These are phyloP conservation scores for Typha latifolia DNA, from an alignment of 176 grass and related monocot genomes.

Conservation along the genomic window DNA sequence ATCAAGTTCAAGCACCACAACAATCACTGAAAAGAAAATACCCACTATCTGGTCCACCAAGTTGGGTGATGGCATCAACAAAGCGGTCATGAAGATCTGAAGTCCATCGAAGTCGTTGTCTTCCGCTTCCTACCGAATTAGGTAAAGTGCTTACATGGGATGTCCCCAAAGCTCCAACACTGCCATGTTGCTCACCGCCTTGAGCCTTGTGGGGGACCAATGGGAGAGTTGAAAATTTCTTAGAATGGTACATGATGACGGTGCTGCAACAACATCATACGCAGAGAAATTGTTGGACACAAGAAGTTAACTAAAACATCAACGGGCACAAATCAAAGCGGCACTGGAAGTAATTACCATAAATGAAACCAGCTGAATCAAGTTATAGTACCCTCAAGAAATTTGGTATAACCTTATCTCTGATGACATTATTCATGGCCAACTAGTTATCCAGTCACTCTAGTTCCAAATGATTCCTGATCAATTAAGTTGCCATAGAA, in stretches of 20 bases:
- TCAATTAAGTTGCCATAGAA: too few relatives aligned
- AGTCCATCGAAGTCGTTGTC: slow-evolving; percentile 84
- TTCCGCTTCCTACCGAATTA: slow-evolving; percentile 58
- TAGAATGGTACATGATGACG: slow-evolving; percentile 67
- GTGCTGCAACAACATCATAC: slow-evolving; percentile 32
- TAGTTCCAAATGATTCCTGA: too few relatives aligned
- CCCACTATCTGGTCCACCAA: slow-evolving; percentile 98
- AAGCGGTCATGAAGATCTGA: slow-evolving; percentile 94
- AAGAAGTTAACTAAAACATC: not conserved
- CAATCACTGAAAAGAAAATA: slow-evolving; percentile 38
- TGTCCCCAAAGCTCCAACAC: slow-evolving; percentile 45
- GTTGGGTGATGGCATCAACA: slow-evolving; percentile 92
- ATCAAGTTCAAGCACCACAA: slow-evolving; percentile 15
- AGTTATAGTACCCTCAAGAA: too few relatives aligned
- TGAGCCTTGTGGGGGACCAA: slow-evolving; percentile 64
- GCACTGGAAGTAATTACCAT: too few relatives aligned
- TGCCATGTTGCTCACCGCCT: slow-evolving; percentile 44
- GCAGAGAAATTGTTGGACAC: not conserved
- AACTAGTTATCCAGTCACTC: too few relatives aligned
- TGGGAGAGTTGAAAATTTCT: slow-evolving; percentile 55
- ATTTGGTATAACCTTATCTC: too few relatives aligned
- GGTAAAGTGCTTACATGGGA: slow-evolving; percentile 42
- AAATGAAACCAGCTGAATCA: too few relatives aligned
- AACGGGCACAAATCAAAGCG: not conserved
- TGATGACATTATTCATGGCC: too few relatives aligned